Evolutionary conservation across 2,329 filamentous ascomycete genomes (phyloP).

Genomic region (Coniochaeta sp.): DNA sequence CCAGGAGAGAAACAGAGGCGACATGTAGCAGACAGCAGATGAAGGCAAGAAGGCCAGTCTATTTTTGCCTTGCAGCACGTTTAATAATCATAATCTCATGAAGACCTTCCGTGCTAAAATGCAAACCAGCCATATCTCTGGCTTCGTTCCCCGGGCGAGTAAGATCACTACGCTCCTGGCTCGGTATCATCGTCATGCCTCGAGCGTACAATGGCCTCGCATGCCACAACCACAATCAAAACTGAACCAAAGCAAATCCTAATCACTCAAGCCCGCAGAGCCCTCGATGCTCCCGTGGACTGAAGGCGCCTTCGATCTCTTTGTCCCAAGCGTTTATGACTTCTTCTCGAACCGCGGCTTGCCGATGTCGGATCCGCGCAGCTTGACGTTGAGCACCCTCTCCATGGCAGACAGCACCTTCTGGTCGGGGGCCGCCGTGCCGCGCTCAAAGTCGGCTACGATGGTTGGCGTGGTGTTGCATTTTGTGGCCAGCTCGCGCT

Average conservation of each 20-base stretch:
- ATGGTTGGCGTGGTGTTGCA: constrained; percentile 79
- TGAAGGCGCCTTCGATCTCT: neutral
- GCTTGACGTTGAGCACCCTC: constrained; percentile 78
- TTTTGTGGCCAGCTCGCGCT: constrained; percentile 79
- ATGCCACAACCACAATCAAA: neutral
- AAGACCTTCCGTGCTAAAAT: neutral
- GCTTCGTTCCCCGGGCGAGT: neutral
- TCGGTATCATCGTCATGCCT: neutral
- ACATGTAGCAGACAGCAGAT: neutral
- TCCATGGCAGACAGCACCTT: constrained; percentile 74
- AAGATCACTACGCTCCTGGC: neutral
- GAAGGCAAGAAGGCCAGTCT: neutral
- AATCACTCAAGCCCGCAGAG: neutral
- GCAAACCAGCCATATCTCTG: neutral
- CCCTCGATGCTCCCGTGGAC: neutral
- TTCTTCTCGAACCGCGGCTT: constrained; percentile 62
- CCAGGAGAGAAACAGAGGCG: neutral
- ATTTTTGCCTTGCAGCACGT: neutral
- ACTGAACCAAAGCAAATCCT: neutral
- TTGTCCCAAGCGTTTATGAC: constrained; percentile 6
- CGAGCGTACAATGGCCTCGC: neutral
- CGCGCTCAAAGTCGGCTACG: constrained; percentile 80
- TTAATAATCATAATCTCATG: neutral
- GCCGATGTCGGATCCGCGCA: constrained; percentile 80
- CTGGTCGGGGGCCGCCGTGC: constrained; percentile 71